phyloP scores from a whole-genome alignment of 768 basidiomycete species.

The Termitomyces sp. region DNA sequence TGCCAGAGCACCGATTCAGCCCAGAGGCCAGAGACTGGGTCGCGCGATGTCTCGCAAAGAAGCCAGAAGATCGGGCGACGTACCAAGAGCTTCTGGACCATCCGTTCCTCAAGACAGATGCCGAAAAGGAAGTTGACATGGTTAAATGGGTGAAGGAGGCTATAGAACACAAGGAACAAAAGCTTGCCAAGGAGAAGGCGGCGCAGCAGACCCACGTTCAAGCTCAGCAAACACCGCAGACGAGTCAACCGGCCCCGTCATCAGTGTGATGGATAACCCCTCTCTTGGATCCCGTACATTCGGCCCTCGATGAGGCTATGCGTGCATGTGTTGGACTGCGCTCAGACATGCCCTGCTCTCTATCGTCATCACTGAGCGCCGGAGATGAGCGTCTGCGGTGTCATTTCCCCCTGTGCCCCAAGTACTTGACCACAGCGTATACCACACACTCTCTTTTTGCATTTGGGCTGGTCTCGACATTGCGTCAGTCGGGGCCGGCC shows the following conservation, averaged over 20 bases:
- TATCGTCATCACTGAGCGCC: background rate
- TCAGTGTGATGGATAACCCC: background rate
- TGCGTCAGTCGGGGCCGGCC: background rate
- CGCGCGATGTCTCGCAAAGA: slow-evolving; percentile 71
- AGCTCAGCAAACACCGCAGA: background rate
- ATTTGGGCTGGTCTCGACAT: slow-evolving; percentile 5
- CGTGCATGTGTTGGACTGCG: background rate
- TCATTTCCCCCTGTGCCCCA: no score
- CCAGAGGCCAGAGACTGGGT: slow-evolving; percentile 80
- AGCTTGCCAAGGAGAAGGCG: slow-evolving; percentile 6
- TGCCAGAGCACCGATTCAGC: slow-evolving; percentile 68
- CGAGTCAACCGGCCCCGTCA: background rate
- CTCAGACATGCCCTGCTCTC: background rate
- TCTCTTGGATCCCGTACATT: background rate
- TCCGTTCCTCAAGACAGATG: slow-evolving; percentile 68
- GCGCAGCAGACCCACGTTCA: background rate
- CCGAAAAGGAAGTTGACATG: slow-evolving; percentile 67
- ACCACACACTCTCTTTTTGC: slow-evolving; percentile 1
- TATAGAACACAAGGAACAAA: slow-evolving; percentile 19
- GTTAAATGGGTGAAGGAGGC: slow-evolving; percentile 69
- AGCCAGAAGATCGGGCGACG: slow-evolving; percentile 70
- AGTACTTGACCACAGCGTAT: background rate
- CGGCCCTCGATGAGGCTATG: background rate
- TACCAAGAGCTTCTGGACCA: slow-evolving; percentile 82
- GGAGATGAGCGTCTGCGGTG: background rate